Conservation (phyloP, 306 rosid species). For the Pterocarpus santalinus region DNA sequence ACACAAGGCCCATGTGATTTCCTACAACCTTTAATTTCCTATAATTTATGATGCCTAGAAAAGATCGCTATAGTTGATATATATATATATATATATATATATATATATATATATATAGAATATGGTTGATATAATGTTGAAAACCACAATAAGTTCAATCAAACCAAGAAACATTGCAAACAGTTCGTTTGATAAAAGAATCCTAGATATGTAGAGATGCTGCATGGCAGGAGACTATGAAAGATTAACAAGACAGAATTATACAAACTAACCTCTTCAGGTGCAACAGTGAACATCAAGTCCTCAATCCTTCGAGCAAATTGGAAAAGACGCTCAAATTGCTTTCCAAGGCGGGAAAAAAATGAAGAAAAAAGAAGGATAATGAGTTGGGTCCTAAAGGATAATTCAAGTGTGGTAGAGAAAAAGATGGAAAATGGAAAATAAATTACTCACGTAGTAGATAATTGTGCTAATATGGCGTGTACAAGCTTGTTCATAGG, state of each 20-base stretch:
- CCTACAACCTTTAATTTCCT: not conserved
- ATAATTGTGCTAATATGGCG: slow-evolving; percentile 92
- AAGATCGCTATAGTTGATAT: not conserved
- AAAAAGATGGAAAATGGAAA: slow-evolving; percentile 11
- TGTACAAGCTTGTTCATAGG: slow-evolving; percentile 98
- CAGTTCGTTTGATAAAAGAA: slow-evolving; percentile 14
- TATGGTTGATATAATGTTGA: not conserved
- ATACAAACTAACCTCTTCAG: slow-evolving; percentile 88
- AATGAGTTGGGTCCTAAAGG: slow-evolving; percentile 33
- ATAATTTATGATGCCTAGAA: slow-evolving; percentile 12
- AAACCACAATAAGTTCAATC: not conserved
- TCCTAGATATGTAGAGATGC: slow-evolving; percentile 24
- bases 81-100: too few relatives aligned
- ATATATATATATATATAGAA: too few relatives aligned
- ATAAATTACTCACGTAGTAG: slow-evolving; percentile 65
- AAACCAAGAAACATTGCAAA: slow-evolving; percentile 10
- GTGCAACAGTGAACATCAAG: slow-evolving; percentile 87
- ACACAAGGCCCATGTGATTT: too few relatives aligned
- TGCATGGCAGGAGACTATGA: slow-evolving; percentile 3
- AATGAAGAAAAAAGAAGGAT: not conserved
- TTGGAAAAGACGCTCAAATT: slow-evolving; percentile 96
- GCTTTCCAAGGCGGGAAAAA: slow-evolving; percentile 57
- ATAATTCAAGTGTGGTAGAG: slow-evolving; percentile 14
- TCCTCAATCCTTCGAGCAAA: slow-evolving; percentile 89
- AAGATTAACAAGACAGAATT: slow-evolving; percentile 22